Conservation (phyloP, 805 yeast species). For the Candida krabiensis region DNA sequence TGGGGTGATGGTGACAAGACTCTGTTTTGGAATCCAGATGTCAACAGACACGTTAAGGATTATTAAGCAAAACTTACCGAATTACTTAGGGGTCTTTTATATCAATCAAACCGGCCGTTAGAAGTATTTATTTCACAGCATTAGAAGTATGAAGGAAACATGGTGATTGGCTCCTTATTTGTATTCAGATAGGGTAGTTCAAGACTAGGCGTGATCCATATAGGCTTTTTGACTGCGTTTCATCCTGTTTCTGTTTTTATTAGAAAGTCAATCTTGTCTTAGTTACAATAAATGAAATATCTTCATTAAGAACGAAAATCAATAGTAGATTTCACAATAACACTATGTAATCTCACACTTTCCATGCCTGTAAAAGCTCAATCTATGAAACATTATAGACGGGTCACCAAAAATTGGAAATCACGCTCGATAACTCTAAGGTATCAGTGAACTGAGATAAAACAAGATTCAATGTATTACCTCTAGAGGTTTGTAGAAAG, state of each 20-base stretch:
- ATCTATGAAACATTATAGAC: no score
- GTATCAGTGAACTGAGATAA: no score
- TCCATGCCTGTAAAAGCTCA: no score
- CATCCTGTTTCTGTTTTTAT: background rate
- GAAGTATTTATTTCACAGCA: background rate
- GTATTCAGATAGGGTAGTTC: background rate
- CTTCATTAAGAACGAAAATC: background rate
- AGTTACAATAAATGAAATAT: background rate
- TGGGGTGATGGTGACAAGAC: slow-evolving; percentile 99
- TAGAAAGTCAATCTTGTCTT: background rate
- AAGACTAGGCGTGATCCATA: background rate
- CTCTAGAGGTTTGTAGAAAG: no score
- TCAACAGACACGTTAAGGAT: slow-evolving; percentile 75
- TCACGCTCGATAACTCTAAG: no score
- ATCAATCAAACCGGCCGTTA: slow-evolving; percentile 4
- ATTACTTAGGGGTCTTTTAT: background rate
- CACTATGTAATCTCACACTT: no score
- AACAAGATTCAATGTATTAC: no score
- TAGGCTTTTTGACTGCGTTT: background rate
- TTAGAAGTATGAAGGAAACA: background rate
- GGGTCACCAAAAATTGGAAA: no score
- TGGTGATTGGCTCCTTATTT: background rate
- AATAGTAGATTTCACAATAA: no score
- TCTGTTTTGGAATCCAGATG: slow-evolving; percentile 90
- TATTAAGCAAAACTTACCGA: slow-evolving; percentile 25